Evolutionary conservation across 768 basidiomycete species (phyloP).

Genomic region (Infundibulicybe gibba): DNA sequence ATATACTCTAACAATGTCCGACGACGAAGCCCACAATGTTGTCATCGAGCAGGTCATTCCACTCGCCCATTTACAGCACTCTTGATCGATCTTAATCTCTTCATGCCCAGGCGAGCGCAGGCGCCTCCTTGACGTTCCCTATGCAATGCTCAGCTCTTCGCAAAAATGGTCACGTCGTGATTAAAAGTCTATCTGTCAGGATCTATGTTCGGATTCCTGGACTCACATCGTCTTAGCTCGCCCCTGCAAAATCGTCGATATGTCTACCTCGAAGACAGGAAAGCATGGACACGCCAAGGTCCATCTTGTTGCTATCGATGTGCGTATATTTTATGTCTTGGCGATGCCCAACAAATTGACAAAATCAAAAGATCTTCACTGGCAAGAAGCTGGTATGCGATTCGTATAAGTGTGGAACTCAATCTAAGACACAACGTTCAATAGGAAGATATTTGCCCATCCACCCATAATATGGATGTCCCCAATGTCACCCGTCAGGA

Average conservation of each 20-base stretch:
- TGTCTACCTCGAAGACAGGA: slow-evolving; percentile 99
- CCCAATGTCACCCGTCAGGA: slow-evolving; percentile 90
- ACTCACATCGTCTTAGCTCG: slow-evolving; percentile 43
- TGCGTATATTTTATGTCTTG: too few relatives aligned
- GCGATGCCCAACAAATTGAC: too few relatives aligned
- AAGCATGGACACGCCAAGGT: slow-evolving; percentile 99
- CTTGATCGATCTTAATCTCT: slow-evolving; percentile 9
- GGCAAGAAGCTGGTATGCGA: slow-evolving; percentile 87
- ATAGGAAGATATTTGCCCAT: slow-evolving; percentile 92
- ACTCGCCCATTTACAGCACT: slow-evolving; percentile 1
- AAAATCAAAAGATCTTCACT: slow-evolving; percentile 82
- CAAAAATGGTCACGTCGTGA: slow-evolving; percentile 92
- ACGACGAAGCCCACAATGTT: slow-evolving; percentile 87
- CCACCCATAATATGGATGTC: slow-evolving; percentile 99
- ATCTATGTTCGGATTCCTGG: background rate
- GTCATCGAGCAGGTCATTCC: slow-evolving; percentile 73
- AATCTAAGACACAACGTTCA: background rate
- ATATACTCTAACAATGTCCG: slow-evolving; percentile 58
- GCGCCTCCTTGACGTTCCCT: slow-evolving; percentile 77
- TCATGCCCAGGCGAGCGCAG: slow-evolving; percentile 54
- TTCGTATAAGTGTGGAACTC: background rate
- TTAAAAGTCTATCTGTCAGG: slow-evolving; percentile 60
- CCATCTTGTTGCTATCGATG: slow-evolving; percentile 95
- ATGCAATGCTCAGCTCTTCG: slow-evolving; percentile 97
- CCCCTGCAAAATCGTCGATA: slow-evolving; percentile 98